Evolutionary conservation across 129 eudicot genomes (phyloP).

Genomic region (Flaveria linearis): DNA sequence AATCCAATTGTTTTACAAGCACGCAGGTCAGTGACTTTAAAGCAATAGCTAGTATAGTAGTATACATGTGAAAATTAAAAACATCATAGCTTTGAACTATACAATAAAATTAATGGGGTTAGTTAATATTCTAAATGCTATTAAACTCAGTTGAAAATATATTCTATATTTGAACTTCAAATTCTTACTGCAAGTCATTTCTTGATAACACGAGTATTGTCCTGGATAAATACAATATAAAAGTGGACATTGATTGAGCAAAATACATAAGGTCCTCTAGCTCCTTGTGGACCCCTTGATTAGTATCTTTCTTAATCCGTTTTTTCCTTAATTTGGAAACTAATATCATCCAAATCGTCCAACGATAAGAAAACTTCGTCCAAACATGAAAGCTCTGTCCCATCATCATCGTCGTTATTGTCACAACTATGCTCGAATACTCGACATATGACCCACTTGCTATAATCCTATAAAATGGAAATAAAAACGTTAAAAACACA

Average conservation of each 20-base stretch:
- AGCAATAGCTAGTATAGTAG: background rate
- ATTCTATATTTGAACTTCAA: constrained; percentile 19
- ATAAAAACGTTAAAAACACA: constrained; percentile 6
- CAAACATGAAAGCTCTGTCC: constrained; percentile 81
- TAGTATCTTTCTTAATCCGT: constrained; percentile 20
- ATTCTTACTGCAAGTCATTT: constrained; percentile 29
- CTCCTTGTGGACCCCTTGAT: constrained; percentile 32
- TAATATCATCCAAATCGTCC: constrained; percentile 89
- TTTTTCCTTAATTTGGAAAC: constrained; percentile 52
- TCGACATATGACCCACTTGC: constrained; percentile 90
- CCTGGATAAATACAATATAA: constrained; percentile 33
- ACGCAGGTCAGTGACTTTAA: background rate
- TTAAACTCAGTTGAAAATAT: constrained; percentile 1
- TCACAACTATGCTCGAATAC: constrained; percentile 64
- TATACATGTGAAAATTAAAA: background rate
- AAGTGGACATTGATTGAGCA: constrained; percentile 17
- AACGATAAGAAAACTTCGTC: constrained; percentile 90
- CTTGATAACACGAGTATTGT: constrained; percentile 25
- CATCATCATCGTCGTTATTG: constrained; percentile 51
- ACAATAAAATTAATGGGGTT: background rate
- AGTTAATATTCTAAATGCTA: too few species aligned
- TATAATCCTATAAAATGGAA: constrained; percentile 52
- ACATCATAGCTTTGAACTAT: background rate
- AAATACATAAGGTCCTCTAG: constrained; percentile 17
- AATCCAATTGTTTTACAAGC: too few species aligned